A percentile compares a stretch with the other conserved stretches of the same genome.
phyloP scores from a whole-genome alignment of 148 eudicot species.

The Rheum nobile region DNA sequence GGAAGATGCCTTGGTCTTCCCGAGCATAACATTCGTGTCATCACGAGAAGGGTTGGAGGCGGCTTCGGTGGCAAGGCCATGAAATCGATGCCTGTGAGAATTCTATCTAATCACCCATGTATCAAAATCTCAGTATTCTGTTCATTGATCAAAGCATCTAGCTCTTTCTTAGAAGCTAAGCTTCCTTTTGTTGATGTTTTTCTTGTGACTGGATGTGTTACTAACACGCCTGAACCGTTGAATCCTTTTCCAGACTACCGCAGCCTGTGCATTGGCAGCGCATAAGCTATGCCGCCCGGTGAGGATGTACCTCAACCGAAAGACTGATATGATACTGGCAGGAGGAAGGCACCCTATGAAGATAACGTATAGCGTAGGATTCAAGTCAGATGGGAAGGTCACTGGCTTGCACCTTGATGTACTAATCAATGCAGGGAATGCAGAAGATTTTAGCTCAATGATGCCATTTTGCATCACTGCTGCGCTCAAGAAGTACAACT shows the following conservation, averaged over 20 bases:
- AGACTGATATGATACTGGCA: conserved; percentile 84
- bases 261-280: conserved; percentile 93
- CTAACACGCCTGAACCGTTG: no score
- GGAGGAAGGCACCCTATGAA: conserved; percentile 99
- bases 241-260: conserved; percentile 41
- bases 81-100: conserved; percentile 67
- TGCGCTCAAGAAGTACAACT: conserved; percentile 59
- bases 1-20: conserved; percentile 78
- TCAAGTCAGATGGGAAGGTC: conserved; percentile 76
- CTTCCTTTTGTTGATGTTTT: neutral
- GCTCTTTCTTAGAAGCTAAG: no score
- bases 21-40: conserved; percentile 71
- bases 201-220: no score
- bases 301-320: conserved; percentile 59
- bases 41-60: conserved; percentile 95
- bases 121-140: no score
- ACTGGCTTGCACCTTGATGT: conserved; percentile 69
- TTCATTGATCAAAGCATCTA: no score
- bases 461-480: conserved; percentile 35
- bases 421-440: conserved; percentile 47
- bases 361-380: conserved; percentile 68
- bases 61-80: conserved; percentile 90
- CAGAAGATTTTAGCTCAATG: conserved; percentile 49
- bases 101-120: neutral
- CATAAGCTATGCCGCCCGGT: conserved; percentile 65